Conservation (phyloP, 208 protist genomes). For the Endotrypanum monterogeii region DNA sequence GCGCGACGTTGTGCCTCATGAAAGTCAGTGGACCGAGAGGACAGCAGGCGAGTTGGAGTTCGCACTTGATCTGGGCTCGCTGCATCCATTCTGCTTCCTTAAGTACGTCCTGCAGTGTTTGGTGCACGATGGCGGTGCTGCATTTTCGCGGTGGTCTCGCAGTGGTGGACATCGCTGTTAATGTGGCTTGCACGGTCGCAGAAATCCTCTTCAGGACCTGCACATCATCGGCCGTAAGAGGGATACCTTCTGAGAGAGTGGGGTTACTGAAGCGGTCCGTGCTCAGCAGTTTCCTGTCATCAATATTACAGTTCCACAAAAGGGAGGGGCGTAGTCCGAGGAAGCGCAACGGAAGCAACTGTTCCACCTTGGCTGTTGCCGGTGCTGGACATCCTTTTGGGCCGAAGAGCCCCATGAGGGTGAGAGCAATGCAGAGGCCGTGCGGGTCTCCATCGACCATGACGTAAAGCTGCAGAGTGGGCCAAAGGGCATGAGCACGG, state of each 20-base stretch:
- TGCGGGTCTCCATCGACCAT: constrained; percentile 88
- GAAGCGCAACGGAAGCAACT: constrained; percentile 25
- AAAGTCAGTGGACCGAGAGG: constrained; percentile 11
- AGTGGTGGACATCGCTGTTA: constrained; percentile 2
- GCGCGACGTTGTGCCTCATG: constrained; percentile 11
- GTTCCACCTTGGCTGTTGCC: background rate
- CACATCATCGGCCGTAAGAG: constrained; percentile 3
- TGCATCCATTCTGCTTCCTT: constrained; percentile 63
- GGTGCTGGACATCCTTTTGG: background rate
- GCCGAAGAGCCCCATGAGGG: constrained; percentile 44
- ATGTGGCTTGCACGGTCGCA: constrained; percentile 3
- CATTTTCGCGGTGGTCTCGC: background rate
- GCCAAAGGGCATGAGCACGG: constrained; percentile 46
- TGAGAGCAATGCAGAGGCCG: constrained; percentile 72
- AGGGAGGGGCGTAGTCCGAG: constrained; percentile 19
- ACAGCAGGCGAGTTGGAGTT: constrained; percentile 54
- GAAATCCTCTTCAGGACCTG: constrained; percentile 17
- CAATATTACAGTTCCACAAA: constrained; percentile 1
- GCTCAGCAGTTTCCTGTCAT: background rate
- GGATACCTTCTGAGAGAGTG: background rate
- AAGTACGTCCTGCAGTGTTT: constrained; percentile 34
- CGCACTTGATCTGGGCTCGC: constrained; percentile 57
- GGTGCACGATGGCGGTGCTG: constrained; percentile 8
- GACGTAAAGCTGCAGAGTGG: constrained; percentile 43
- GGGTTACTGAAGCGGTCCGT: background rate